Base-by-base conservation (phyloP, 768 basidiomycete species). In the Gyrodon lividus region DNA sequence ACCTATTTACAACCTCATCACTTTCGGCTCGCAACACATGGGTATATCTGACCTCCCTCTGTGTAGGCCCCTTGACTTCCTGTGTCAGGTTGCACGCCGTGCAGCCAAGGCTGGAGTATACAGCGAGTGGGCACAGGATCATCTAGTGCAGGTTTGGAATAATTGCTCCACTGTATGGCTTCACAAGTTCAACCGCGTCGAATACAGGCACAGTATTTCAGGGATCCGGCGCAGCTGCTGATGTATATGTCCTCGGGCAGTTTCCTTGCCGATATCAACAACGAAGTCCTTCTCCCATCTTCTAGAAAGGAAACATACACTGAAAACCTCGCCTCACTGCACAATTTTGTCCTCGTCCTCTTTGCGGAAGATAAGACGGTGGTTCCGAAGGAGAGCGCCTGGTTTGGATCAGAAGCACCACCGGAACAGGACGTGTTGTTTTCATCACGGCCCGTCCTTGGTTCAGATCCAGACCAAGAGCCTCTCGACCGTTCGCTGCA, bases 11-110 rank as follows among this genome's bases (percentile, higher is more conserved):
- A 94, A 92, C 66, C 79, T 94, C 56, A 81, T 94, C 42, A 92
- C 90, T 0, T 92, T 94, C 63, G 92, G 91, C 40, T 84, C 88
- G 17, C 90, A 90, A 54, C 90, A 92, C 61, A 89, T 91, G 85
- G 91, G 91, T 23, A 75, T 92, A 34, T 83, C 87, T 6, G 89
- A 91, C 62, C 72, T 92, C 16, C 86, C 90, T 0, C 28, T 60
- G 1, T 94, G 92, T 62, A 65, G 72, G 24, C 69, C 81, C 3
- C 79, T 72, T 60, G 91, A 93, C 61, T 58, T 91, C 9, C 52
- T 88, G 22, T 93, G 91, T 67, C 79, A 83, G 56, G 59, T 84
- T 30, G 86, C 86, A 22, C 77, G 85, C 28, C 76, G 79, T 24
- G 80, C 82, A 2, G 78, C 77, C 3, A 82, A 77, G 52, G 68